Evolutionary conservation across 208 protist genomes (phyloP).

Genomic region (Trypanosoma caninum): DNA sequence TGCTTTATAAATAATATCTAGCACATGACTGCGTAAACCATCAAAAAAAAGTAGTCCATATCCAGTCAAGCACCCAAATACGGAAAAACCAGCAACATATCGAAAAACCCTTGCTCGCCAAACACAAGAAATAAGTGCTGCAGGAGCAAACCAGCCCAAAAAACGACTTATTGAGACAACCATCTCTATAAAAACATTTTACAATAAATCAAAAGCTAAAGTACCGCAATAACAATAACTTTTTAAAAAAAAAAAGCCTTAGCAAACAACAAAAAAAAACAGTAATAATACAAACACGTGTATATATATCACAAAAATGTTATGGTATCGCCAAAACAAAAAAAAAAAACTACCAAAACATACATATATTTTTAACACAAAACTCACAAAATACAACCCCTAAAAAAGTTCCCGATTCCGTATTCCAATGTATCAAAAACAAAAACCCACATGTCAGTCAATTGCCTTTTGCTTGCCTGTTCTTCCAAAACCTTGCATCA

Average conservation of each 20-base stretch:
- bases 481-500: too few relatives aligned
- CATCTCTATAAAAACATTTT: background rate
- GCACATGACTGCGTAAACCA: slow-evolving; percentile 42
- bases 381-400: background rate
- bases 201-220: background rate
- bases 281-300: background rate
- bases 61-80: slow-evolving; percentile 25
- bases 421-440: too few relatives aligned
- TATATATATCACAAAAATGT: too few relatives aligned
- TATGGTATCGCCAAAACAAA: too few relatives aligned
- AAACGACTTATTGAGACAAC: background rate
- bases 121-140: background rate
- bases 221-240: too few relatives aligned
- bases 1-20: slow-evolving; percentile 39
- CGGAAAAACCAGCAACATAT: slow-evolving; percentile 4
- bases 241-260: background rate
- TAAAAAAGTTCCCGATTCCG: too few relatives aligned
- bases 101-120: slow-evolving; percentile 1
- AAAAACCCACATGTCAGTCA: too few relatives aligned
- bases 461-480: too few relatives aligned
- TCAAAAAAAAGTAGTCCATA: slow-evolving; percentile 45
- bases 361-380: background rate
- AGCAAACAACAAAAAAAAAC: background rate
- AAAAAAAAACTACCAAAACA: background rate
- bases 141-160: background rate